A percentile compares a stretch with the other conserved stretches of the same genome.
Conservation (phyloP, 768 basidiomycete genomes). For the Naematelia encephala region DNA sequence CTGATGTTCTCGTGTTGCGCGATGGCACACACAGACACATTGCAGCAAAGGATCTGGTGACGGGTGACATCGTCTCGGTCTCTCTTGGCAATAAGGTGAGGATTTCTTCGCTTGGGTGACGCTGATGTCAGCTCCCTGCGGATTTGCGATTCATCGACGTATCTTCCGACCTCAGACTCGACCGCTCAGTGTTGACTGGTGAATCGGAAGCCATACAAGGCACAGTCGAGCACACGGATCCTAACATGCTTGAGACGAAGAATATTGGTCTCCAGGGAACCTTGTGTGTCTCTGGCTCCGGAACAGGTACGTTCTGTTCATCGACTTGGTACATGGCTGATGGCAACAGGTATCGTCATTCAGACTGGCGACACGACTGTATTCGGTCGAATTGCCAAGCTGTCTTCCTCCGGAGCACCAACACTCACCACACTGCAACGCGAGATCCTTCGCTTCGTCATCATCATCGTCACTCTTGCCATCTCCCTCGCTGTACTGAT, state of each 20-base stretch:
- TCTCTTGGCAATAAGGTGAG: constrained; percentile 5
- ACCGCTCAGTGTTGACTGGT: constrained; percentile 64
- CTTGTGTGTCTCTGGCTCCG: constrained; percentile 42
- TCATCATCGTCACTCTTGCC: constrained; percentile 57
- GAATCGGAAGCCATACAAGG: constrained; percentile 51
- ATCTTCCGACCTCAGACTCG: constrained; percentile 61
- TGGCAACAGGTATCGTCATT: constrained; percentile 33
- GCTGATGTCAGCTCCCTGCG: constrained; percentile 48
- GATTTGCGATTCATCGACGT: constrained; percentile 55
- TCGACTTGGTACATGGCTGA: background rate
- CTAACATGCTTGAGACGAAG: constrained; percentile 57
- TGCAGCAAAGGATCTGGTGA: constrained; percentile 43
- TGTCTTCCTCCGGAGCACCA: constrained; percentile 55
- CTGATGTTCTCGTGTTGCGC: constrained; percentile 46
- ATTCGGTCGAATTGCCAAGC: constrained; percentile 59
- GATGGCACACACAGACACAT: constrained; percentile 38
- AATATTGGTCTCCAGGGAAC: constrained; percentile 60
- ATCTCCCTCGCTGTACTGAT: constrained; percentile 55
- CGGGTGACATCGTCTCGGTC: constrained; percentile 37
- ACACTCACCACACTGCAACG: constrained; percentile 57
- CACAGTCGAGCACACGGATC: constrained; percentile 54
- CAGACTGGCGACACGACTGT: constrained; percentile 44
- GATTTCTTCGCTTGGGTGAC: background rate
- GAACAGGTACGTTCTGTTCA: constrained; percentile 18
- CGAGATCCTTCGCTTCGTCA: constrained; percentile 60